Evolutionary conservation across 73 alveolate species (phyloP).

Genomic region (Stentor coeruleus): DNA sequence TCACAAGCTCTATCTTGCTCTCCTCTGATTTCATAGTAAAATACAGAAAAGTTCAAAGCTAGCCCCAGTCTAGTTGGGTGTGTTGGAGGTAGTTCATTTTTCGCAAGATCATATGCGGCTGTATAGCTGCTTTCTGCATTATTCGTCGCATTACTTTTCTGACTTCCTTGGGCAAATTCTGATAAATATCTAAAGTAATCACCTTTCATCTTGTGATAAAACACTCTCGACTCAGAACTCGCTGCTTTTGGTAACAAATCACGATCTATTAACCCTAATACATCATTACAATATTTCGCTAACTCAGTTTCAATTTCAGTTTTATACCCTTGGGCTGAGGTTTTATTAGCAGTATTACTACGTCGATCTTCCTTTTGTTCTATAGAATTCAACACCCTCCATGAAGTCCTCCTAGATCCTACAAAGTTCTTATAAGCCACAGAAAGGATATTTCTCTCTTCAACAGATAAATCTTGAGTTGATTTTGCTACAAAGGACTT

Average conservation of each 20-base stretch:
- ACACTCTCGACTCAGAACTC: slow-evolving; percentile 48
- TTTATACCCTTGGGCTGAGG: slow-evolving; percentile 41
- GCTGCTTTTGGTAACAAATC: slow-evolving; percentile 34
- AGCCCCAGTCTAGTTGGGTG: too few species aligned
- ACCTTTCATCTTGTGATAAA: slow-evolving; percentile 72
- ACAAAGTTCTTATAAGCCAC: slow-evolving; percentile 71
- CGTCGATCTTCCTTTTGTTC: slow-evolving; percentile 64
- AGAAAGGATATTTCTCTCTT: slow-evolving; percentile 50
- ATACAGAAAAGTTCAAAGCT: too few species aligned
- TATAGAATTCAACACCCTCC: slow-evolving; percentile 74
- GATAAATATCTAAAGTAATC: slow-evolving; percentile 68
- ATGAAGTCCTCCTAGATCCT: slow-evolving; percentile 62
- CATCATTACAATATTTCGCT: slow-evolving; percentile 54
- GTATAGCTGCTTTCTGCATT: slow-evolving; percentile 53
- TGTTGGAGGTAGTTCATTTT: too few species aligned
- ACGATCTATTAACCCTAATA: slow-evolving; percentile 38
- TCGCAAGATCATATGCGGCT: slow-evolving; percentile 36
- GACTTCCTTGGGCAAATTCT: slow-evolving; percentile 43
- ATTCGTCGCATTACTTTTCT: slow-evolving; percentile 36
- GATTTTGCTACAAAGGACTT: slow-evolving; percentile 37
- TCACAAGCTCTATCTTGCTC: slow-evolving; percentile 25
- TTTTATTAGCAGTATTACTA: not conserved
- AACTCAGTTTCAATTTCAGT: slow-evolving; percentile 60
- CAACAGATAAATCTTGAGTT: slow-evolving; percentile 47
- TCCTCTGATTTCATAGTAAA: too few species aligned